Percentiles rank a stretch among this genome's conserved stretches.
Conservation (phyloP, 176 grass and related monocot genomes). For the Bolboschoenus planiculmis region DNA sequence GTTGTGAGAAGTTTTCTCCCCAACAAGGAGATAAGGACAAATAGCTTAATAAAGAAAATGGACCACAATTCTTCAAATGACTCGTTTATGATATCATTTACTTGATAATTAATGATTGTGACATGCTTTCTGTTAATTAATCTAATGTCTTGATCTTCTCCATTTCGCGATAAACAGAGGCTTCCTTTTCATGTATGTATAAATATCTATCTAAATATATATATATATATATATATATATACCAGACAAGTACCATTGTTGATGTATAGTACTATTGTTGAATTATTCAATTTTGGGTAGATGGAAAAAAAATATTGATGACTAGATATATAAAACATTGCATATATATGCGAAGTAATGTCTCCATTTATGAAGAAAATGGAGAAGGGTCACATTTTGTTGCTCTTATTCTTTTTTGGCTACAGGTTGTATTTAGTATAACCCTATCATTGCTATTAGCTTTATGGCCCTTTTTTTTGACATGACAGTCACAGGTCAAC, state of each 20-base stretch:
- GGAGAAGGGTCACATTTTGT: not conserved
- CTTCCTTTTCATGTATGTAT: not conserved
- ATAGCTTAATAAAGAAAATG: conserved; percentile 25
- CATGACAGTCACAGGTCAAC: conserved; percentile 46
- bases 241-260: not conserved
- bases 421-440: conserved; percentile 22
- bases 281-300: not conserved
- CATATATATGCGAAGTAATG: not conserved
- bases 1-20: conserved; percentile 32
- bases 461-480: conserved; percentile 35
- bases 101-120: conserved; percentile 3
- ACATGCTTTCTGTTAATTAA: not conserved
- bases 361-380: not conserved
- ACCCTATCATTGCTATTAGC: conserved; percentile 41
- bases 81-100: conserved; percentile 15
- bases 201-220: not conserved
- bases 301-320: not conserved
- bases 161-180: not conserved
- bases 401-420: not conserved
- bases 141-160: not conserved
- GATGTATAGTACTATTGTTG: not conserved
- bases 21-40: conserved; percentile 49
- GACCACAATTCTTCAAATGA: conserved; percentile 35
- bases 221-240: not conserved
- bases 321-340: not conserved